Evolutionary conservation across 1,139 yeast species (phyloP).

Genomic region (Arxiozyma slooffiae): DNA sequence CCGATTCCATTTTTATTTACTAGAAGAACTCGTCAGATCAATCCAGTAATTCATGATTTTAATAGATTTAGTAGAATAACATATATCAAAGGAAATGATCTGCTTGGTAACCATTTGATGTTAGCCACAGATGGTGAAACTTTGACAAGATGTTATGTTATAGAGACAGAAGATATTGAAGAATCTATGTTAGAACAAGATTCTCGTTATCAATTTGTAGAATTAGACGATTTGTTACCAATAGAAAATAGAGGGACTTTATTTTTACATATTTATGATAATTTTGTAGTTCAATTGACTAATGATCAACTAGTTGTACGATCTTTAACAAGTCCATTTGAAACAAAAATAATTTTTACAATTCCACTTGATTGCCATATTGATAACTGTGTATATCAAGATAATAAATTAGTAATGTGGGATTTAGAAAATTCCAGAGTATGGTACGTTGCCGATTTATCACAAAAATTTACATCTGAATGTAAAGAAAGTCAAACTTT

Average conservation of each 20-base stretch:
- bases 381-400: neutral
- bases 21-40: neutral
- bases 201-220: neutral
- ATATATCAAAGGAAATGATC: neutral
- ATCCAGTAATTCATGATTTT: neutral
- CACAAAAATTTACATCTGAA: neutral
- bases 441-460: slow-evolving; percentile 1
- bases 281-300: neutral
- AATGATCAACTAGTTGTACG: neutral
- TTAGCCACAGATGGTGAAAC: neutral
- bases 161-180: neutral
- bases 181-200: neutral
- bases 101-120: neutral
- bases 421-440: neutral
- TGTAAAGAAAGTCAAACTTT: neutral
- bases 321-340: neutral
- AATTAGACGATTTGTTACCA: slow-evolving; percentile 1
- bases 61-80: neutral
- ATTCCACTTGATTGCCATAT: neutral
- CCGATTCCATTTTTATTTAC: neutral
- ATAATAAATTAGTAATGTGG: slow-evolving; percentile 1
- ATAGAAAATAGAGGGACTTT: neutral
- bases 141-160: slow-evolving; percentile 1
- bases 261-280: neutral
- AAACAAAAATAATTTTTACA: neutral